Base-by-base conservation (phyloP, 176 grass and related monocot genomes). In the Carex parvula region DNA sequence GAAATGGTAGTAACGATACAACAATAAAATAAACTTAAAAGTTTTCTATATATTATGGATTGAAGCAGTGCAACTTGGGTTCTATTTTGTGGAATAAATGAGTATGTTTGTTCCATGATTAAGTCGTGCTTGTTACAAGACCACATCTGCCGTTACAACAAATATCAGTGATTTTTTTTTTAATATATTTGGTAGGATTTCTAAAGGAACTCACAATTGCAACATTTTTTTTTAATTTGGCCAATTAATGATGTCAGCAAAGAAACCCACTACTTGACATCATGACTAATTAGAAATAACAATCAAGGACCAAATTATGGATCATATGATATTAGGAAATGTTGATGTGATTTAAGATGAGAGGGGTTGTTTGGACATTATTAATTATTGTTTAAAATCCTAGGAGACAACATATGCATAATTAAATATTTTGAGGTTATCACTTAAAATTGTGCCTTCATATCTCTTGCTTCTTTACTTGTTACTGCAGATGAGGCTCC, bases 401-500 rank as follows among this genome's bases (percentile, higher is more conserved):
- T 35, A 59, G n/a, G 7, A 46, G 9, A 16, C 8, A 46, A 46
- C 44, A 1, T 46, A 46, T 46, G 44, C 44, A 48, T 48, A 70
- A 16, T 61, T 22, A 16, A 42, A 84, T 70, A 20, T 2, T 71
- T 63, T 50, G 42, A 3, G 16, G 67, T 44, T 35, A 70, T 70
- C 63, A 65, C 63, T 24, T 32, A 29, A 30, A 8, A 8, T 8
- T 64, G 7, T 63, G 24, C 24, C 46, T 50, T 50, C 20, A 42
- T 70, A 70, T 41, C 0, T 37, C 66, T 37, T n/a, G 15, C 66
- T 42, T 69, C n/a, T 66, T 21, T 39, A 16, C 4, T 87, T 88
- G 75, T 54, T 84, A 89, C 48, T 85, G 26, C 72, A 87, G 92
- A 22, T 64, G 85, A 26, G 16, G 67, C 32, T 22, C 52, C 59